Conservation (phyloP, 1,284 basidiomycete genomes). For the Wallemia mellicola region DNA sequence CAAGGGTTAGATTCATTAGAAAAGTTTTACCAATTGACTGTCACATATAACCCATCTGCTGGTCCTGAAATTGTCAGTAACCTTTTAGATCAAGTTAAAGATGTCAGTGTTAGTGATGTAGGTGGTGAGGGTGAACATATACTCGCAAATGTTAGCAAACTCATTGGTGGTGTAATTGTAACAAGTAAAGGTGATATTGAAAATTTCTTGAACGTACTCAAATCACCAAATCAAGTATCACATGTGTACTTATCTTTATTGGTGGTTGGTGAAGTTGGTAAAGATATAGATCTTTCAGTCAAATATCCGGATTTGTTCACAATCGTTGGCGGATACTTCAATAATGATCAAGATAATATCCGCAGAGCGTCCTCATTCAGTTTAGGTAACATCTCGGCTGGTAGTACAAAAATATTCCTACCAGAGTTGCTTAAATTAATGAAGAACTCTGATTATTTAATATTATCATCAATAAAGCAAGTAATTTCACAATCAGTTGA, state of each 20-base stretch:
- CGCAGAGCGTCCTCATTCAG: conserved; percentile 25
- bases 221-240: neutral
- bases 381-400: conserved; percentile 72
- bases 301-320: conserved; percentile 41
- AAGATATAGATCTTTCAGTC: conserved; percentile 9
- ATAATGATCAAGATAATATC: conserved; percentile 46
- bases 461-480: conserved; percentile 80
- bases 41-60: conserved; percentile 22
- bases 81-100: conserved; percentile 17
- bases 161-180: conserved; percentile 44
- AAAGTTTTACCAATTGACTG: conserved; percentile 32
- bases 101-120: conserved; percentile 7
- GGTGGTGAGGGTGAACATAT: conserved; percentile 14
- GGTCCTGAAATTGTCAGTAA: conserved; percentile 40
- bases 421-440: conserved; percentile 58
- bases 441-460: conserved; percentile 29
- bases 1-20: conserved; percentile 49
- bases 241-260: neutral
- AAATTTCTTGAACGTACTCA: neutral
- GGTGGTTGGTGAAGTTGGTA: neutral
- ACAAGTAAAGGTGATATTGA: neutral
- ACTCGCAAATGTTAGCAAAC: conserved; percentile 40
- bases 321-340: conserved; percentile 39
- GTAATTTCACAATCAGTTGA: conserved; percentile 80
- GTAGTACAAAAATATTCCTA: conserved; percentile 55